Evolutionary conservation across 257 asterid genomes (phyloP).

Genomic region (Vinca minor): DNA sequence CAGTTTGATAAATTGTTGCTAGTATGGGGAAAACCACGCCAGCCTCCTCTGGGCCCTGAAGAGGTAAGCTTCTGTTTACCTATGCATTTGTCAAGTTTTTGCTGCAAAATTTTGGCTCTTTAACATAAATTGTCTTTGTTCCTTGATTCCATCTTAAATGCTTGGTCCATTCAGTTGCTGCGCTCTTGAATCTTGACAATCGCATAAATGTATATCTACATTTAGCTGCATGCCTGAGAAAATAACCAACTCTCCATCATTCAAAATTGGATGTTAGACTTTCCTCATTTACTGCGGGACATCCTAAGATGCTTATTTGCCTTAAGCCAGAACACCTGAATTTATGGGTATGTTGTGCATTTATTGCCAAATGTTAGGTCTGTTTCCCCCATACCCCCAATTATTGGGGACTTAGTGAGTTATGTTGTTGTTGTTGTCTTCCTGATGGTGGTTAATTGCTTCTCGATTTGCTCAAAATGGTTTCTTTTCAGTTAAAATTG

Average conservation of each 20-base stretch:
- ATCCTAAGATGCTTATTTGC: background rate
- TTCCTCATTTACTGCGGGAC: background rate
- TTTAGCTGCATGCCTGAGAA: background rate
- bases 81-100: conserved; percentile 7
- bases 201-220: background rate
- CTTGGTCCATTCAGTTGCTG: conserved; percentile 5
- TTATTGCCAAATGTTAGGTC: no score
- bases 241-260: background rate
- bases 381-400: no score
- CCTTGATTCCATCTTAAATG: background rate
- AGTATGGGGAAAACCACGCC: conserved; percentile 99
- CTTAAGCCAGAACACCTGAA: background rate
- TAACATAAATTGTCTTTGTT: background rate
- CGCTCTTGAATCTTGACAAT: background rate
- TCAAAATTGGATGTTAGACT: background rate
- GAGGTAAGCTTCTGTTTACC: conserved; percentile 45
- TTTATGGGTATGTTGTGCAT: background rate
- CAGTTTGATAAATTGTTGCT: conserved; percentile 76
- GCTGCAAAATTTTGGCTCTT: conserved; percentile 4
- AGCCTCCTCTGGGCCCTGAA: conserved; percentile 66
- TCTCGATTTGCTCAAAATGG: background rate
- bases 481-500: background rate
- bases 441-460: background rate
- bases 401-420: no score
- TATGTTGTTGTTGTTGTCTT: no score